phyloP scores from a whole-genome alignment of 306 rosid genomes.

The Medicago truncatula region MtrunA17r5.0-ANR NC_053047.1:7345001-7345500 shows the following conservation, averaged over 20 bases:
- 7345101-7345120: neutral
- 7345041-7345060: conserved; percentile 9
- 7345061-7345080: conserved; percentile 33
- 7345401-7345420: conserved; percentile 76
- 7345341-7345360: neutral
- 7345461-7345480: conserved; percentile 89
- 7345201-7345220: neutral
- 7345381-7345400: conserved; percentile 29
- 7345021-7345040: conserved; percentile 48
- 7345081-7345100: neutral
- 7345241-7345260: no score
- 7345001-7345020: conserved; percentile 91
- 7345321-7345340: neutral
- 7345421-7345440: conserved; percentile 74
- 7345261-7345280: neutral
- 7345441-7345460: conserved; percentile 76
- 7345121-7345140: neutral
- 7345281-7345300: neutral
- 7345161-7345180: neutral
- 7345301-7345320: neutral
- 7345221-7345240: neutral
- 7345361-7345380: neutral
- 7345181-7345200: neutral
- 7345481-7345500: conserved; percentile 95
- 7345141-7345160: neutral